Percentiles rank a stretch among this genome's conserved stretches.
These are phyloP conservation scores for Andrographis paniculata DNA, from an alignment of 305 asterid species.

Conservation along the genomic window DNA sequence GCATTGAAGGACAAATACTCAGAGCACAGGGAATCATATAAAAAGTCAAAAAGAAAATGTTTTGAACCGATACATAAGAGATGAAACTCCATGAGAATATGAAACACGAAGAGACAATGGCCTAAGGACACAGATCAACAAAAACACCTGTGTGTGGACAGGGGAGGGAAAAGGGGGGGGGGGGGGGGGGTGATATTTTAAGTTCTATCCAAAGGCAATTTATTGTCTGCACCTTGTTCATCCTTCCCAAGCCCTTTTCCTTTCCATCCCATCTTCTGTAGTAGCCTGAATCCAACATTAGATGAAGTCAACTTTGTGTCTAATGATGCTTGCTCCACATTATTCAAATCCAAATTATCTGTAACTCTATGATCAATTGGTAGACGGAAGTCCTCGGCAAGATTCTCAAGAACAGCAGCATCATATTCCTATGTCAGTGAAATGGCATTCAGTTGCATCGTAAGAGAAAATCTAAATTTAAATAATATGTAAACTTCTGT, in stretches of 20 bases:
- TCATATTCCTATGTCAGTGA: constrained; percentile 39
- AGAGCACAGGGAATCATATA: too few species aligned
- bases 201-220: too few species aligned
- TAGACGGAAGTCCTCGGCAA: constrained; percentile 79
- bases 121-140: neutral
- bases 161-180: neutral
- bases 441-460: constrained; percentile 7
- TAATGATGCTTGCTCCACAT: constrained; percentile 91
- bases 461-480: neutral
- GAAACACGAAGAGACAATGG: neutral
- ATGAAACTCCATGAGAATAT: too few species aligned
- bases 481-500: neutral
- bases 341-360: constrained; percentile 80
- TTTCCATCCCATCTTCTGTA: constrained; percentile 99
- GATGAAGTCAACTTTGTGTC: constrained; percentile 72
- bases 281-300: constrained; percentile 83
- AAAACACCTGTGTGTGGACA: neutral
- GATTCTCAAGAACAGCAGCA: constrained; percentile 82
- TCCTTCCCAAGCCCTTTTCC: constrained; percentile 97
- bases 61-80: too few species aligned
- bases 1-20: neutral
- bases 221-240: constrained; percentile 99
- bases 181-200: too few species aligned
- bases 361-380: constrained; percentile 77
- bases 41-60: neutral